phyloP scores from a whole-genome alignment of 768 basidiomycete species.

The Mrakia hoshinonis region DNA sequence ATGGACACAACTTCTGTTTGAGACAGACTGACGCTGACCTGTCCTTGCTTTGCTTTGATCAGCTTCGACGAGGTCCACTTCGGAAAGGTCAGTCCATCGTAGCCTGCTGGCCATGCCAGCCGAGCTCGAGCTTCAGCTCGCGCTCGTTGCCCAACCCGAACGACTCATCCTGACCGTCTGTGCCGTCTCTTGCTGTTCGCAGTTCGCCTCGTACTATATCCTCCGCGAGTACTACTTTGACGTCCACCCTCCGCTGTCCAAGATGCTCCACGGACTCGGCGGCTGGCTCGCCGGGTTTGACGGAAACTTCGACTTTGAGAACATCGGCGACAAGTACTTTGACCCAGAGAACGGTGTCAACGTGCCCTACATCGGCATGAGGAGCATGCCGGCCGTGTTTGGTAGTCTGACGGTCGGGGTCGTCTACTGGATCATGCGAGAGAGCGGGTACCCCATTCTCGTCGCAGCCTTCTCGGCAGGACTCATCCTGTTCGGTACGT shows the following conservation, averaged over 20 bases:
- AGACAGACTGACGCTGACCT: too few relatives aligned
- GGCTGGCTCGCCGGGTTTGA: constrained; percentile 97
- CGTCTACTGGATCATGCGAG: constrained; percentile 94
- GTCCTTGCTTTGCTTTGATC: neutral
- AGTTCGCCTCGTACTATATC: constrained; percentile 88
- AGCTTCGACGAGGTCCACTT: constrained; percentile 99
- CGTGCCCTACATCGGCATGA: constrained; percentile 85
- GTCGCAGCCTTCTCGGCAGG: constrained; percentile 82
- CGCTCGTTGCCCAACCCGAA: neutral
- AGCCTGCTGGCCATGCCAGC: neutral
- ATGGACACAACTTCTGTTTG: too few relatives aligned
- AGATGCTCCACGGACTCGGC: constrained; percentile 83
- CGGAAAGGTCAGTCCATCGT: constrained; percentile 52
- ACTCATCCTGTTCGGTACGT: constrained; percentile 70
- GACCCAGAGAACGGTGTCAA: constrained; percentile 48
- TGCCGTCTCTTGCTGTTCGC: neutral
- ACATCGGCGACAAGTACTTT: constrained; percentile 86
- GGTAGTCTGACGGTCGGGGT: constrained; percentile 83
- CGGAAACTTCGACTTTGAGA: constrained; percentile 85
- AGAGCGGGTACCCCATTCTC: constrained; percentile 87
- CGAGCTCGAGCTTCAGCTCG: neutral
- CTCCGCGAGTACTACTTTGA: constrained; percentile 95
- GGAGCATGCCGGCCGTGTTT: constrained; percentile 81
- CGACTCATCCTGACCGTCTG: too few relatives aligned
- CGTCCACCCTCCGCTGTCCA: constrained; percentile 95